Evolutionary conservation across 352 stramenopile genomes (phyloP), one percentile per base, ranked within the genome.

Genomic region (Phytophthora kernoviae): DNA sequence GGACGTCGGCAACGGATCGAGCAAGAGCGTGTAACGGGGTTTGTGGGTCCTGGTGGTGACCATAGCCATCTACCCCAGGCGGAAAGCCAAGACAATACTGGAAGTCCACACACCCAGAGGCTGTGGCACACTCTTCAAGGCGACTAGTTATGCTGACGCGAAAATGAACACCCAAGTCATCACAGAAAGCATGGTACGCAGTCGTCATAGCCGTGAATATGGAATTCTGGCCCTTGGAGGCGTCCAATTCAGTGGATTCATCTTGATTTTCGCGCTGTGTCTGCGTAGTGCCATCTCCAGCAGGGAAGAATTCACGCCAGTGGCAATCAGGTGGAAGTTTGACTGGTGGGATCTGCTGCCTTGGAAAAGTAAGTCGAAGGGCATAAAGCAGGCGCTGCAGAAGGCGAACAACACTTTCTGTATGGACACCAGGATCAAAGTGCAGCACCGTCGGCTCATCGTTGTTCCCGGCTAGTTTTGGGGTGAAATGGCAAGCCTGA

Each of bases 151-250:
- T 73, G 10, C 73, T 89, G 4, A 76, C 34, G 7, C 80, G 79
- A 49, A 71, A 87, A 3, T 63, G 64, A 41, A 84, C 69, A 7
- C 53, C 43, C 3, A 89, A 40, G 21, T 89, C 78, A 34, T 92
- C 80, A 26, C 82, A 90, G 62, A 88, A 88, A 11, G 73, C 78
- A 15, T 66, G 67, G 22, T 88, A 91, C 0, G 82, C 82, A 5
- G 57, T 76, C 4, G 67, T 53, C 51, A 89, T 75, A 7, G 70
- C 70, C 32, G 62, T 58, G 47, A 79, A 76, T 33, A 60, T 18
- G 40, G 22, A 43, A 10, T 17, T 65, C 36, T 51, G 20, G 20
- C 22, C 43, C 5, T 5, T 17, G 37, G 41, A 18, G 3, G 4
- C 18, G 5, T 14, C 47, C 26, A 32, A 21, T 18, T 48, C 50